Evolutionary conservation across 2,329 filamentous ascomycete genomes (phyloP).

Genomic region (Fusarium clavum): DNA sequence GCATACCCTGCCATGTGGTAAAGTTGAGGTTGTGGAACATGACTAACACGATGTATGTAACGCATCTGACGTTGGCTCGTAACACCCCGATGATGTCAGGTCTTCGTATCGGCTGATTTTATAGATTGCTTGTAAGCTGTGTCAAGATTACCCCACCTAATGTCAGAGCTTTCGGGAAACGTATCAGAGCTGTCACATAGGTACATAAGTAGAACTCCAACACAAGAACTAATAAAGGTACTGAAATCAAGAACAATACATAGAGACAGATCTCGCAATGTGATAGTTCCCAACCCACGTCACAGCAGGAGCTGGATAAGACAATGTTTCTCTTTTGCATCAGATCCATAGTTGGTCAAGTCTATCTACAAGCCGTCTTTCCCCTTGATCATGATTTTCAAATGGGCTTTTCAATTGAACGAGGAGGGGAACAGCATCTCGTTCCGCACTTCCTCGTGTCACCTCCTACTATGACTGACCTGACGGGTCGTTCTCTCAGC

Average conservation of each 20-base stretch:
- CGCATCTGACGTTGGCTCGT: constrained; percentile 17
- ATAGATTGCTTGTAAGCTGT: constrained; percentile 10
- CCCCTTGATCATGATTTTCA: constrained; percentile 10
- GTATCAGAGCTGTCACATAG: neutral
- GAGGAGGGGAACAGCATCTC: constrained; percentile 13
- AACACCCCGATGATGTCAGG: constrained; percentile 34
- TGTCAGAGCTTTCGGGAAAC: constrained; percentile 2
- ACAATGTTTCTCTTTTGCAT: constrained; percentile 7
- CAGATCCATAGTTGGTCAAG: constrained; percentile 17
- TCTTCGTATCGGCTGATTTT: constrained; percentile 19
- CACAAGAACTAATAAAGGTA: neutral
- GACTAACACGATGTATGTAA: constrained; percentile 3
- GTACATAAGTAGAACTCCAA: neutral
- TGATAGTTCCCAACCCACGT: neutral
- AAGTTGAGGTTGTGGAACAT: constrained; percentile 14
- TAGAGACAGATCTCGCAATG: neutral
- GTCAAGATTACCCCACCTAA: constrained; percentile 25
- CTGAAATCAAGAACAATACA: neutral
- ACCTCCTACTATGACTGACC: constrained; percentile 19
- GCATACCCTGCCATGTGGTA: constrained; percentile 18
- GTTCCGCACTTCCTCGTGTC: constrained; percentile 15
- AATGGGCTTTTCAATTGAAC: constrained; percentile 39
- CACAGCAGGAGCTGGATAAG: neutral
- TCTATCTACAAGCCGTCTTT: constrained; percentile 24
- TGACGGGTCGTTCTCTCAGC: constrained; percentile 29